Base-by-base conservation (phyloP, 2,329 filamentous ascomycete species). In the Penicillium sumatraense region DNA sequence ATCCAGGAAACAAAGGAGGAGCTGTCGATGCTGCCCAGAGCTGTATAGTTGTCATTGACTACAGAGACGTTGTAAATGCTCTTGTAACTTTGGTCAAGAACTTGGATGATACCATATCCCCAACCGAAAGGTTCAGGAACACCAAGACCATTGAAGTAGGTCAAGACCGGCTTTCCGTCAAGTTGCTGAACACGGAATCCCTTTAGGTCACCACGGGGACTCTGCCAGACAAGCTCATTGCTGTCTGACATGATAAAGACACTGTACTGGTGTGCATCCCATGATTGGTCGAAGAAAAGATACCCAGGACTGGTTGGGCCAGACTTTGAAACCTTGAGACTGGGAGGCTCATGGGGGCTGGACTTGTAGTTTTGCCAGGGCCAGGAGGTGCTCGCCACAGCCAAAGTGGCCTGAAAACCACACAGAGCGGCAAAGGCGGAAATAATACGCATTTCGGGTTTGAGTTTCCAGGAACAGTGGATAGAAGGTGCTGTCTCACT, bases 181-280 rank as follows among this genome's bases (percentile, higher is more conserved):
- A 68, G 61, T 9, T 47, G 61, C 54, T 71, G 68, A 1, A 62
- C 61, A n/a, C 60, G 59, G 23, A 72, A 58, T 20, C 58, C 67
- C 8, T 57, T 56, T 10, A 60, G 56, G 7, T 61, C 56, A 16
- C 60, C 64, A 10, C 44, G 33, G 5, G 63, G 54, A 2, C 69
- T 62, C 36, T 67, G 64, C 62, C 65, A 72, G 21, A 72, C 58
- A 5, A 72, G 59, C 24, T 70, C 54, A 23, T 67, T 66, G 26
- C 63, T 59, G 40, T 70, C 60, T 11, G 56, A 50, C 38, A 64
- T 60, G 42, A 71, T 63, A n/a, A n/a, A n/a, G n/a, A n/a, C n/a
- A n/a, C n/a, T n/a, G 6, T 61, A 36, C 23, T 67, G 27, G 48
- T 63, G 16, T 27, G 58, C 50, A 24, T 47, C 56, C 29, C 56